A percentile compares a stretch with the other conserved stretches of the same genome.
phyloP scores from a whole-genome alignment of 2,329 filamentous ascomycete species.

The Eutypella sp. region DNA sequence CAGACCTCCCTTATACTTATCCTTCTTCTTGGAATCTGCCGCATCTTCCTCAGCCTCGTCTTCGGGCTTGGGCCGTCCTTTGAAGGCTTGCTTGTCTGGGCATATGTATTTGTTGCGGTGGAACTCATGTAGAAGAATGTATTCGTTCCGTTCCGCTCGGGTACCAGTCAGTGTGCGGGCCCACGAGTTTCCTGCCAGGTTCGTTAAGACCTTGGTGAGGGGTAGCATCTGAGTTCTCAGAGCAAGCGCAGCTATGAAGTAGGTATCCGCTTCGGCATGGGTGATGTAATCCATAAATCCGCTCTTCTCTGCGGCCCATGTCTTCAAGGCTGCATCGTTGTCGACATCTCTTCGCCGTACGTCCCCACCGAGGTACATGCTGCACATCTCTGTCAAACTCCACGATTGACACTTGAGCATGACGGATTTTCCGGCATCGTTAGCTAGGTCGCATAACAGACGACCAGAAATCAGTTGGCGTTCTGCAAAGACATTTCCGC shows the following conservation, averaged over 20 bases:
- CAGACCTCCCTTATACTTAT: conserved; percentile 97
- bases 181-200: conserved; percentile 97
- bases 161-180: conserved; percentile 93
- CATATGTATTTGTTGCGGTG: conserved; percentile 96
- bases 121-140: conserved; percentile 97
- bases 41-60: conserved; percentile 68
- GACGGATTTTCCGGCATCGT: conserved; percentile 93
- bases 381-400: conserved; percentile 97
- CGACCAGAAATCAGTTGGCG: conserved; percentile 84
- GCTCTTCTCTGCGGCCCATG: conserved; percentile 77
- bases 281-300: conserved; percentile 90
- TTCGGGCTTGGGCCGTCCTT: conserved; percentile 65
- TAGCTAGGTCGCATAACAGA: conserved; percentile 87
- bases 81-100: conserved; percentile 86
- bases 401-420: conserved; percentile 98
- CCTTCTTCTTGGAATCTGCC: conserved; percentile 87
- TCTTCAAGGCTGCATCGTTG: conserved; percentile 78
- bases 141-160: conserved; percentile 95
- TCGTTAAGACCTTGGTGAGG: conserved; percentile 90
- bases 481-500: conserved; percentile 89
- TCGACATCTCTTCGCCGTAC: conserved; percentile 79
- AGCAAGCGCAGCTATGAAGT: conserved; percentile 88
- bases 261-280: conserved; percentile 92
- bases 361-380: conserved; percentile 72
- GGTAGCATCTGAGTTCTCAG: conserved; percentile 87